A percentile compares a stretch with the other conserved stretches of the same genome.
Conservation (phyloP, 345 rosid species). For the Clarkia xantiana region DNA sequence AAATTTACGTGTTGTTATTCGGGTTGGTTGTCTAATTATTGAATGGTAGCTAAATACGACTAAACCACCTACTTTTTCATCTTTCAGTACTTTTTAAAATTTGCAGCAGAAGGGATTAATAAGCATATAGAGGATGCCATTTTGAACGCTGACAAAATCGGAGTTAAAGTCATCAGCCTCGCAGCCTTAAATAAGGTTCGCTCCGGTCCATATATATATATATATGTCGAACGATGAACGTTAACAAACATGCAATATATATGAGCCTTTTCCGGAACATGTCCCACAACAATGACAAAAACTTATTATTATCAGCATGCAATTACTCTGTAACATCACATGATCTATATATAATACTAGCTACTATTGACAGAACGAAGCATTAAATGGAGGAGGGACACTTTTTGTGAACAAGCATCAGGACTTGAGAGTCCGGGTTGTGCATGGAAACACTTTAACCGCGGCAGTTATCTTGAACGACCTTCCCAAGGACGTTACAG, state of each 20-base stretch:
- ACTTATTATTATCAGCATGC: no score
- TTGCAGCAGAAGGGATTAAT: slow-evolving; percentile 76
- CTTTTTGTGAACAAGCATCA: slow-evolving; percentile 77
- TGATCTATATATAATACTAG: no score
- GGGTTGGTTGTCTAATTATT: no score
- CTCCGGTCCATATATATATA: no score
- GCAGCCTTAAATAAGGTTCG: slow-evolving; percentile 86
- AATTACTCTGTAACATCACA: no score
- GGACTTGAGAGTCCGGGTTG: slow-evolving; percentile 67
- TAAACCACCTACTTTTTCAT: not conserved
- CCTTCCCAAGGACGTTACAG: slow-evolving; percentile 51
- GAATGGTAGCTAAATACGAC: not conserved
- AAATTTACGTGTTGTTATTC: no score
- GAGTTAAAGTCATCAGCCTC: slow-evolving; percentile 89
- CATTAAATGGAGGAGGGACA: slow-evolving; percentile 94
- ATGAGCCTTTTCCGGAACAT: no score
- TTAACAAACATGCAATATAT: no score
- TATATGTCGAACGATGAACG: no score
- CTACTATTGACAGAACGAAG: slow-evolving; percentile 49
- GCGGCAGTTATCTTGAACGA: slow-evolving; percentile 91
- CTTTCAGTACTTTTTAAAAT: slow-evolving; percentile 87
- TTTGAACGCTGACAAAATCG: slow-evolving; percentile 59
- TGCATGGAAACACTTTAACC: slow-evolving; percentile 91
- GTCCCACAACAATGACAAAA: no score
- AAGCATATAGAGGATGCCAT: slow-evolving; percentile 71